Conservation (phyloP, 192 early-diverging fungal genomes). For the Coemansia sp. region DNA sequence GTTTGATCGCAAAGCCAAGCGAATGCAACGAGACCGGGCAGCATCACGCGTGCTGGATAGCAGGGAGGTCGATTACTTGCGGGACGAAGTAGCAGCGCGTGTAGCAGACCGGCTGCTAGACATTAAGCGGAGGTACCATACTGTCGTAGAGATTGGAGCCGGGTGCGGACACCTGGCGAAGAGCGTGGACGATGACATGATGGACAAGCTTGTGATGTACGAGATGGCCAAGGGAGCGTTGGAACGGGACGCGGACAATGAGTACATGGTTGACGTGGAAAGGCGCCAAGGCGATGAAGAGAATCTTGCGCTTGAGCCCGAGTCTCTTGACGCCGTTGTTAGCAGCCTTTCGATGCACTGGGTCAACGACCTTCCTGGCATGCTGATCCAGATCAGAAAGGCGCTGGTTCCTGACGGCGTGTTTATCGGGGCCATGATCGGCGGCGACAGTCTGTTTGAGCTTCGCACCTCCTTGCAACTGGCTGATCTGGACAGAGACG, state of each 20-base stretch:
- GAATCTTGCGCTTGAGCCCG: conserved; percentile 71
- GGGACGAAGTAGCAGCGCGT: conserved; percentile 86
- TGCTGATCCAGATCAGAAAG: conserved; percentile 81
- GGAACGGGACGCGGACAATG: conserved; percentile 41
- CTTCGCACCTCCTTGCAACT: conserved; percentile 87
- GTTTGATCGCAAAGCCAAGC: conserved; percentile 82
- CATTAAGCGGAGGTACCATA: conserved; percentile 85
- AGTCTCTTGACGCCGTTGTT: conserved; percentile 87
- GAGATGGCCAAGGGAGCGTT: conserved; percentile 72
- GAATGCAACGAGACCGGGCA: conserved; percentile 76
- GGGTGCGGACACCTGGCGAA: conserved; percentile 89
- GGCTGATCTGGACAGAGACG: conserved; percentile 87
- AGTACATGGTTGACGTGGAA: conserved; percentile 73
- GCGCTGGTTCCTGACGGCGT: conserved; percentile 89
- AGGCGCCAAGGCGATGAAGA: conserved; percentile 88
- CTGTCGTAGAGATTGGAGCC: conserved; percentile 86
- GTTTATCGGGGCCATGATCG: conserved; percentile 93
- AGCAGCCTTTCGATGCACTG: conserved; percentile 89
- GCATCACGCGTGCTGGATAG: conserved; percentile 60
- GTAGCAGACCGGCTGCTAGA: conserved; percentile 90
- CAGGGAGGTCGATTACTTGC: conserved; percentile 85
- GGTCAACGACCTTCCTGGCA: conserved; percentile 91
- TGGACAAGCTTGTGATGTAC: conserved; percentile 83
- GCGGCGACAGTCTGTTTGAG: conserved; percentile 96
- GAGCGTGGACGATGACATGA: conserved; percentile 77